A percentile compares a stretch with the other conserved stretches of the same genome.
Evolutionary conservation across 2,329 filamentous ascomycete species (phyloP).

Genomic region (Elsinoe fawcettii): DNA sequence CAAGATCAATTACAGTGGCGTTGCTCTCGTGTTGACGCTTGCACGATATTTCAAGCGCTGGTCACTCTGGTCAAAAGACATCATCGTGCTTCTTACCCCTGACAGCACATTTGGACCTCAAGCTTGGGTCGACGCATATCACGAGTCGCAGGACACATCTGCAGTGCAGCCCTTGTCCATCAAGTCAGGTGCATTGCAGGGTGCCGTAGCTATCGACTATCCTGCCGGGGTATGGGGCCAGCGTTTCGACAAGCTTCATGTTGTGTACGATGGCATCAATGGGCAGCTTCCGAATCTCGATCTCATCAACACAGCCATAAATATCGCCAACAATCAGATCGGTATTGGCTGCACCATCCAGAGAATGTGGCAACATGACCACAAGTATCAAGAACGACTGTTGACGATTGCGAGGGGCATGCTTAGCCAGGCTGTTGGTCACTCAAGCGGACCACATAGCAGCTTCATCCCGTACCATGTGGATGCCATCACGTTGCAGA

Average conservation of each 20-base stretch:
- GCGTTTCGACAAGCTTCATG: constrained; percentile 78
- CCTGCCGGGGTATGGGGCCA: constrained; percentile 60
- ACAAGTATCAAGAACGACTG: constrained; percentile 73
- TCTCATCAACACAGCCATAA: constrained; percentile 86
- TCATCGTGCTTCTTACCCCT: constrained; percentile 80
- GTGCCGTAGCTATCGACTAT: constrained; percentile 88
- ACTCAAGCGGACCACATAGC: constrained; percentile 84
- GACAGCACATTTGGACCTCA: constrained; percentile 87
- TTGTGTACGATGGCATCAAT: constrained; percentile 92
- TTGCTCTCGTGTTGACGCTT: constrained; percentile 77
- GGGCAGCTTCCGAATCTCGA: constrained; percentile 93
- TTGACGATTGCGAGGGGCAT: constrained; percentile 87
- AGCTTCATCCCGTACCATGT: constrained; percentile 97
- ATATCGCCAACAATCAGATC: constrained; percentile 86
- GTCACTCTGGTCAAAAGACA: constrained; percentile 98
- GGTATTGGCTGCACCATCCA: constrained; percentile 77
- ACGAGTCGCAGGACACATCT: constrained; percentile 70
- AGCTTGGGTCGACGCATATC: constrained; percentile 96
- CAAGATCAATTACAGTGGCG: constrained; percentile 74
- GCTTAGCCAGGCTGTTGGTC: constrained; percentile 81
- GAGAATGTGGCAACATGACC: constrained; percentile 69
- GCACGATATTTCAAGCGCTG: constrained; percentile 94
- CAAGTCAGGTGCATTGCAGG: constrained; percentile 89
- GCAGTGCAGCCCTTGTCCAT: constrained; percentile 69
- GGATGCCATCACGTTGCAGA: constrained; percentile 87